Evolutionary conservation across 1,139 yeast genomes (phyloP).

Genomic region (Hansenula sp.): DNA sequence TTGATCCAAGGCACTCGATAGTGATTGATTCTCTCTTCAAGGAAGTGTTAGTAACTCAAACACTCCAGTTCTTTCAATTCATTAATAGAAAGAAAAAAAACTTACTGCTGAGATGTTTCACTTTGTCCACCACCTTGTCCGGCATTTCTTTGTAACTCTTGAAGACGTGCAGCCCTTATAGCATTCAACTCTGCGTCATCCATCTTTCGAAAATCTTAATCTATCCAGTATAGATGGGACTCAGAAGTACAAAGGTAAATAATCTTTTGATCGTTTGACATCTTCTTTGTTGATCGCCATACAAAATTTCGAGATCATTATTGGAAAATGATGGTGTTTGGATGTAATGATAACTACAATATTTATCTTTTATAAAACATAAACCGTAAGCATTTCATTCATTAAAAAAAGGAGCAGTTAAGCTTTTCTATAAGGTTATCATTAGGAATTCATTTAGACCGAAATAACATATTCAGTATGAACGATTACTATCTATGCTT

Average conservation of each 20-base stretch:
- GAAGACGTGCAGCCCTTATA: conserved; percentile 81
- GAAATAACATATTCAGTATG: neutral
- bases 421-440: neutral
- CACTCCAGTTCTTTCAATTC: neutral
- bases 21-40: conserved; percentile 9
- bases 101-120: conserved; percentile 16
- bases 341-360: neutral
- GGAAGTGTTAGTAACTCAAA: conserved; percentile 7
- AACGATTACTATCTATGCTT: neutral
- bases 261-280: too few relatives aligned
- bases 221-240: too few relatives aligned
- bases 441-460: too few relatives aligned
- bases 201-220: conserved; percentile 8
- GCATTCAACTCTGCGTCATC: conserved; percentile 79
- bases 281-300: neutral
- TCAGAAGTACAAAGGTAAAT: too few relatives aligned
- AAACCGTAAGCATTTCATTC: too few relatives aligned
- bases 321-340: conserved; percentile 3
- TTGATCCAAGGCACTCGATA: conserved; percentile 48
- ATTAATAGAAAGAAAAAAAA: neutral
- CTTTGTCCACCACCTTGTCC: conserved; percentile 23
- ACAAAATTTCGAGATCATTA: neutral
- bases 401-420: neutral
- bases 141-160: conserved; percentile 66
- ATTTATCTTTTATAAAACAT: neutral